Percentiles rank a stretch among this genome's conserved stretches.
Evolutionary conservation across 164 flowering plant species (phyloP).

Genomic region (Umbilicus rupestris): DNA sequence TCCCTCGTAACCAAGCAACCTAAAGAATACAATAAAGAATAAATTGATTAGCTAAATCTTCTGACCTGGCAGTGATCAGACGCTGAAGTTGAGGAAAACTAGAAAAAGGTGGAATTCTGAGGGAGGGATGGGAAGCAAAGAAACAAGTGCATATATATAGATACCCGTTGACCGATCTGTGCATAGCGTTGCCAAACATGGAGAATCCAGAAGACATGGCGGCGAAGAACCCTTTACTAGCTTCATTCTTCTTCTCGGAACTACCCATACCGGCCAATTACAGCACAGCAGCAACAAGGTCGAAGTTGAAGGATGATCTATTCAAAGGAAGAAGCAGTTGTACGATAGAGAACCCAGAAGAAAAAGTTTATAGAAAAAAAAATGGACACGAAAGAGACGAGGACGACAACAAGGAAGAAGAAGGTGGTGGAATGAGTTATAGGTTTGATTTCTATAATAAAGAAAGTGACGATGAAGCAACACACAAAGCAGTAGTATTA

Average conservation of each 20-base stretch:
- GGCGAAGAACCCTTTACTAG: not conserved
- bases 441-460: no score
- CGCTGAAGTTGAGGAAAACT: no score
- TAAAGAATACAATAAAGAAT: not conserved
- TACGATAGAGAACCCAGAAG: no score
- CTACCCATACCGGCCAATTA: not conserved
- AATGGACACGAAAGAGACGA: no score
- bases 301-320: not conserved
- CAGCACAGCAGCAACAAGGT: not conserved
- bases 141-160: not conserved
- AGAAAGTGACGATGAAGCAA: no score
- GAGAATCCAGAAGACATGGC: not conserved
- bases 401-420: no score
- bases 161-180: conserved; percentile 7
- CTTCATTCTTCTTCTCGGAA: not conserved
- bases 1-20: conserved; percentile 2
- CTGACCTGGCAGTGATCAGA: no score
- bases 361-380: no score
- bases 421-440: no score
- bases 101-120: no score
- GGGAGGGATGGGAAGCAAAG: no score
- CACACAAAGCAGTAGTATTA: no score
- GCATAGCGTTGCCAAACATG: conserved; percentile 1
- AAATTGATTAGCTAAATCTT: not conserved
- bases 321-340: not conserved